These are phyloP conservation scores for Cymbidium sinense DNA, from an alignment of 106 monocot genomes.

Conservation along the genomic window DNA sequence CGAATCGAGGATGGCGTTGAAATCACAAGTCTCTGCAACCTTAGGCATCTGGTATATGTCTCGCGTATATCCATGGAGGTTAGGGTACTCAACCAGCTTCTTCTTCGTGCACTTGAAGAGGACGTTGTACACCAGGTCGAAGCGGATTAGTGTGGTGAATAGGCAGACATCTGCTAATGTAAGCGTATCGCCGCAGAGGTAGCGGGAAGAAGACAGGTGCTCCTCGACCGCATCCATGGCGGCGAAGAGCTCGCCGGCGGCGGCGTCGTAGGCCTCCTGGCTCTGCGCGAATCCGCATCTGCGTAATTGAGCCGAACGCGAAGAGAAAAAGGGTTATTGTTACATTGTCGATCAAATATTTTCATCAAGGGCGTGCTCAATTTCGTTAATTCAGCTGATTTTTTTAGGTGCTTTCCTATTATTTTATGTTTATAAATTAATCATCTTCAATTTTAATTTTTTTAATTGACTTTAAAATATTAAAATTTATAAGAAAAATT, in stretches of 20 bases:
- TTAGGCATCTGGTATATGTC: constrained; percentile 90
- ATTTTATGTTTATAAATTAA: too few species aligned
- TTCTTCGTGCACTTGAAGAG: constrained; percentile 87
- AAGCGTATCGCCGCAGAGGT: constrained; percentile 64
- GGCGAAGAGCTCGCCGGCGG: constrained; percentile 47
- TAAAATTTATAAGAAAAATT: too few species aligned
- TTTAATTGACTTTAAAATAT: too few species aligned
- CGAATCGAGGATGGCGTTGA: constrained; percentile 73
- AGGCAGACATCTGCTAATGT: constrained; percentile 87
- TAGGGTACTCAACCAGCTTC: constrained; percentile 78
- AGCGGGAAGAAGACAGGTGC: constrained; percentile 55
- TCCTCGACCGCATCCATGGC: constrained; percentile 64
- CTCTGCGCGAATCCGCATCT: constrained; percentile 97
- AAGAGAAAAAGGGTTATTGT: too few species aligned
- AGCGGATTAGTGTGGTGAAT: constrained; percentile 86
- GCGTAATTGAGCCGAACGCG: background rate
- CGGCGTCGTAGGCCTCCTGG: constrained; percentile 76
- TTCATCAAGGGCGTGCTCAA: too few species aligned
- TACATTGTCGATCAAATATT: too few species aligned
- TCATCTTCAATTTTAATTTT: too few species aligned
- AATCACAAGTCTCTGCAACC: constrained; percentile 73
- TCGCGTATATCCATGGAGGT: constrained; percentile 64
- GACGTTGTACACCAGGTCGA: constrained; percentile 73
- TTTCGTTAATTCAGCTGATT: too few species aligned
- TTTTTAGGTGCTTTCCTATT: too few species aligned